phyloP scores from a whole-genome alignment of 495 filamentous ascomycete genomes.

The Mycothermus thermophilus region DNA sequence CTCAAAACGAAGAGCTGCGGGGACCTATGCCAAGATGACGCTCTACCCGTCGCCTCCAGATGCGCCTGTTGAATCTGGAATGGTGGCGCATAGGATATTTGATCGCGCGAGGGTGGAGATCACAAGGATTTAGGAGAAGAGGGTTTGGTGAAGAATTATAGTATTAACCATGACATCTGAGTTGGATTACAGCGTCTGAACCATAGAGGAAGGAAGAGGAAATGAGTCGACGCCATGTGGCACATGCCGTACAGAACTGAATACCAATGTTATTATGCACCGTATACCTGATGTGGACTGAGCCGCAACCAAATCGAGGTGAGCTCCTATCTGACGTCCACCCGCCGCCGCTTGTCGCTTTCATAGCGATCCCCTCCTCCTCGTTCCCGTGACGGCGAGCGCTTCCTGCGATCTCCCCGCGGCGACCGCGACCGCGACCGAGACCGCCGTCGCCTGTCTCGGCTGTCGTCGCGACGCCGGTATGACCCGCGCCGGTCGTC shows the following conservation, averaged over 20 bases:
- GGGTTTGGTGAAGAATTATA: neutral
- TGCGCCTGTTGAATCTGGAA: constrained; percentile 40
- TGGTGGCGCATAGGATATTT: constrained; percentile 60
- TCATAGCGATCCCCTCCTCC: constrained; percentile 44
- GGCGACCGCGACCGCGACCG: constrained; percentile 30
- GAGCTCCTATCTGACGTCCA: constrained; percentile 38
- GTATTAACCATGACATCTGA: neutral
- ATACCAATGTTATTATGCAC: too few relatives aligned
- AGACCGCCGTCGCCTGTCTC: constrained; percentile 19
- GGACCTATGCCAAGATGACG: constrained; percentile 66
- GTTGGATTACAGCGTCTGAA: too few relatives aligned
- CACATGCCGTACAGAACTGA: too few relatives aligned
- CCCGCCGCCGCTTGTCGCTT: constrained; percentile 52
- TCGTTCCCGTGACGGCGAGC: constrained; percentile 49
- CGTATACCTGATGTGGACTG: neutral
- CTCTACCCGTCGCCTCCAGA: constrained; percentile 50
- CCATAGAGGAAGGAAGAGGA: too few relatives aligned
- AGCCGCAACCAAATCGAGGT: neutral
- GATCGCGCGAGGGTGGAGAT: constrained; percentile 78
- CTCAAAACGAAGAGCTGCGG: constrained; percentile 67
- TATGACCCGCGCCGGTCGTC: constrained; percentile 12
- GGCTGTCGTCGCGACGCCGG: constrained; percentile 17
- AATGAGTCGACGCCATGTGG: too few relatives aligned
- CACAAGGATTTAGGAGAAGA: constrained; percentile 48
- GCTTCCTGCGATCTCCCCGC: constrained; percentile 42